Evolutionary conservation across 352 stramenopile genomes (phyloP).

Genomic region (Thraustochytrium sp.): DNA sequence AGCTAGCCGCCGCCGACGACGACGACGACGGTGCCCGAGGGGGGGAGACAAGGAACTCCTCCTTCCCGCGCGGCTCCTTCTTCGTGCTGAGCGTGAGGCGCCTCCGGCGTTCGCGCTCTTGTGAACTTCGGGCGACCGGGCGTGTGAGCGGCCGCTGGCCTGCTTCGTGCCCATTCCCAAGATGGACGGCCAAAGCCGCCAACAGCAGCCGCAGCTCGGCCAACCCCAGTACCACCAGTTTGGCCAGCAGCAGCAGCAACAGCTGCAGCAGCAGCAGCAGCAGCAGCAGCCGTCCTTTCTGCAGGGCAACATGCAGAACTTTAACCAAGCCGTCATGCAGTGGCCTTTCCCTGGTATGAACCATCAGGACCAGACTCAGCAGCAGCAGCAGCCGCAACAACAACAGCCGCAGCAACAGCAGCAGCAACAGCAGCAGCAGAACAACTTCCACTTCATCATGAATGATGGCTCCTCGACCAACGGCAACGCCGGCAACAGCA

Average conservation of each 20-base stretch:
- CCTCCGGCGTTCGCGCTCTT: too few relatives aligned
- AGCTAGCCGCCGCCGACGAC: too few relatives aligned
- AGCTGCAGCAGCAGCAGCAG: background rate
- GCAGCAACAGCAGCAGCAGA: background rate
- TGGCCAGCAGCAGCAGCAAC: background rate
- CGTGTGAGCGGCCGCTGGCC: too few relatives aligned
- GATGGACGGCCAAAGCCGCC: too few relatives aligned
- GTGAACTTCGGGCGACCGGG: too few relatives aligned
- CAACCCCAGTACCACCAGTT: too few relatives aligned
- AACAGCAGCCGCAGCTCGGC: too few relatives aligned
- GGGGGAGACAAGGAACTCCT: too few relatives aligned
- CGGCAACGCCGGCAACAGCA: background rate
- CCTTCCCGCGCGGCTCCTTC: too few relatives aligned
- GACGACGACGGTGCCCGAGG: too few relatives aligned
- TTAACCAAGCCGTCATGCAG: background rate
- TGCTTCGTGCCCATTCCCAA: too few relatives aligned
- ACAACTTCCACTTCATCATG: background rate
- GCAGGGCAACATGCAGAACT: background rate
- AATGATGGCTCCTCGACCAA: background rate
- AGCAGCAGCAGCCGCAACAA: background rate
- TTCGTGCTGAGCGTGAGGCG: too few relatives aligned
- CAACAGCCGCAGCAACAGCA: background rate
- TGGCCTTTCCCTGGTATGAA: background rate
- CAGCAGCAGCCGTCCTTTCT: background rate
- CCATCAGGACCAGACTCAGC: background rate